phyloP scores from a whole-genome alignment of 2,329 filamentous ascomycete species.

The Fusarium gaditjirri region DNA sequence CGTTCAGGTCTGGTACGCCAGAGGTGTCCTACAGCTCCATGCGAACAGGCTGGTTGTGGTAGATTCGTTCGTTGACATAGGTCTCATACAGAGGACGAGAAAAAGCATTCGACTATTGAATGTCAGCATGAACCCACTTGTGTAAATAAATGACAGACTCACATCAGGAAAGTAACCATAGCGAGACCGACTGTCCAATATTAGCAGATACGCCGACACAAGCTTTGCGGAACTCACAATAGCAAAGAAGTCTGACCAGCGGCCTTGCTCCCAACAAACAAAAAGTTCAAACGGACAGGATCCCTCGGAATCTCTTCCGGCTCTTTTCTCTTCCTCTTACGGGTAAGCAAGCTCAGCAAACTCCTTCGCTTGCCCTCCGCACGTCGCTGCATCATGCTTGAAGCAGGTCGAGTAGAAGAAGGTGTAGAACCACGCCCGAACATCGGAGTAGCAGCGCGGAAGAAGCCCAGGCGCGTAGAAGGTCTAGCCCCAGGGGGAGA shows the following conservation, averaged over 20 bases:
- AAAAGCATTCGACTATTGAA: constrained; percentile 46
- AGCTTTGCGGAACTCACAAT: constrained; percentile 44
- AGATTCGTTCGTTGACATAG: constrained; percentile 45
- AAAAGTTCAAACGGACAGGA: constrained; percentile 48
- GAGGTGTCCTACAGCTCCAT: constrained; percentile 56
- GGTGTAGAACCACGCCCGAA: constrained; percentile 33
- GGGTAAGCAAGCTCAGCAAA: constrained; percentile 41
- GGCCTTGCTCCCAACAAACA: constrained; percentile 50
- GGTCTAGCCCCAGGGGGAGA: constrained; percentile 32
- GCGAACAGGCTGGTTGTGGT: constrained; percentile 41
- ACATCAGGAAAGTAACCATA: constrained; percentile 54
- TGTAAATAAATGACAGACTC: constrained; percentile 4
- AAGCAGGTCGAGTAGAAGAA: constrained; percentile 29
- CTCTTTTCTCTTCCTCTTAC: constrained; percentile 44
- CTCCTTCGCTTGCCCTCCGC: constrained; percentile 21
- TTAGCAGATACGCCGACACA: neutral
- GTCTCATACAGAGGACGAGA: constrained; percentile 50
- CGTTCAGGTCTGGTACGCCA: constrained; percentile 51
- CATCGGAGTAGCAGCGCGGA: constrained; percentile 43
- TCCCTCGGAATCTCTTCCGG: constrained; percentile 20
- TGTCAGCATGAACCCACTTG: neutral
- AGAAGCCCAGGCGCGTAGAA: constrained; percentile 44
- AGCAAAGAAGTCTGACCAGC: constrained; percentile 53
- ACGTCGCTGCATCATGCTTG: neutral
- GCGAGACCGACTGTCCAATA: constrained; percentile 47